Percentiles rank a stretch among this genome's conserved stretches.
These are phyloP conservation scores for Acacia acuminata DNA, from an alignment of 306 rosid genomes.

Conservation along the genomic window DNA sequence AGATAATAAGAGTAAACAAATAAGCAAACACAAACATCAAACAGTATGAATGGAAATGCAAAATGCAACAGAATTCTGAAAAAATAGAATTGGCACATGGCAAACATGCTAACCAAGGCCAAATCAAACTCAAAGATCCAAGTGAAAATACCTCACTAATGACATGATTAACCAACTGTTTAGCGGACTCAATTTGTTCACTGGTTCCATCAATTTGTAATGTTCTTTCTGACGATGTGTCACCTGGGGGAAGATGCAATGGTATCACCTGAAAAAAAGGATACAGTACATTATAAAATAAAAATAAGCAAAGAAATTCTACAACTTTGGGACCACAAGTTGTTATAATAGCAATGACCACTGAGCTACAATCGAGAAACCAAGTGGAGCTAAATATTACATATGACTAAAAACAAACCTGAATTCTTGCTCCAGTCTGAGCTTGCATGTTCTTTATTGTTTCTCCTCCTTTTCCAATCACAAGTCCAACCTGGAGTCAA, in stretches of 20 bases:
- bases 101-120: constrained; percentile 31
- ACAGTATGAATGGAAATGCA: constrained; percentile 14
- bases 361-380: not conserved
- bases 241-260: constrained; percentile 97
- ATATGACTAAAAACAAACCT: constrained; percentile 46
- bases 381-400: not conserved
- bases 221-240: constrained; percentile 80
- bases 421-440: constrained; percentile 86
- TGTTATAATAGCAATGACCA: not conserved
- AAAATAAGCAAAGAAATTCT: not conserved
- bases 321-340: not conserved
- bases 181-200: constrained; percentile 90
- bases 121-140: constrained; percentile 32
- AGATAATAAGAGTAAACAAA: not conserved
- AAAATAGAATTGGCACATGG: constrained; percentile 26
- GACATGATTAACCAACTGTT: constrained; percentile 79
- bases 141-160: constrained; percentile 79
- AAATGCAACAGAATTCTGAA: not conserved
- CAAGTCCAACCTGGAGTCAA: constrained; percentile 81
- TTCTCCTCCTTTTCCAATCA: constrained; percentile 98
- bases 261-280: constrained; percentile 79
- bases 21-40: constrained; percentile 16
- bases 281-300: not conserved
- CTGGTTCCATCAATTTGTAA: constrained; percentile 85
- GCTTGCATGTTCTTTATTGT: constrained; percentile 94